Base-by-base conservation (phyloP, 148 eudicot species). In the Vaccinium myrtillus region DNA sequence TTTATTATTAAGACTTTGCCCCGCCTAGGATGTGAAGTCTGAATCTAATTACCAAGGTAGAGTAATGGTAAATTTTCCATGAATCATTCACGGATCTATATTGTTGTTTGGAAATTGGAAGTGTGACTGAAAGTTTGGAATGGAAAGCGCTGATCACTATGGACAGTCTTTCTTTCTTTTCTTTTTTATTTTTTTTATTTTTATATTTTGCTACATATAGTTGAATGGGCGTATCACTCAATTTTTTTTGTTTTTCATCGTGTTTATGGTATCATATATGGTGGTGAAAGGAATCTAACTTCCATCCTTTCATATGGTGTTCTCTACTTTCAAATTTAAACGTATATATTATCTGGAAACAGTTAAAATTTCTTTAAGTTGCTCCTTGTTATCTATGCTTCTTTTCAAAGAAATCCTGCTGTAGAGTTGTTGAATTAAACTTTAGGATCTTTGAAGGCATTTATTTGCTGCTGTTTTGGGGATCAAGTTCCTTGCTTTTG, bases 1-100 rank as follows among this genome's bases (percentile, higher is more conserved):
- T 88, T 59, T 88, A 88, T 69, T 88, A 88, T 56, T 88, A 78
- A 67, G 55, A 81, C 49, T 36, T 59, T 56, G n/a, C 18, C 51
- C 53, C 12, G 39, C 80, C 15, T 16, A 59, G 75, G 84, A 43
- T 75, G 81, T 83, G 86, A 77, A 36, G 84, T 78, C 23, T 73
- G 79, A 67, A 27, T 74, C 74, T 78, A 56, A 59, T 83, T 70
- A 19, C 82, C 61, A 83, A 73, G 88, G 88, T 86, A 83, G 43
- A 18, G 49, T 54, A 67, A 3, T 71, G 23, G 8, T 14, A 32
- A 54, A 21, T 56, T 10, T n/a, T 14, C 50, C 19, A 18, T 46
- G 54, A 76, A 77, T 43, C 7, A 4, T 78, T 55, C 12, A 23
- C 32, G n/a, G 18, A 67, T 16, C 58, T 50, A 49, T 48, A 16